Evolutionary conservation across 345 rosid species (phyloP), one percentile per base, ranked within the genome.

Genomic region (Hevea brasiliensis): DNA sequence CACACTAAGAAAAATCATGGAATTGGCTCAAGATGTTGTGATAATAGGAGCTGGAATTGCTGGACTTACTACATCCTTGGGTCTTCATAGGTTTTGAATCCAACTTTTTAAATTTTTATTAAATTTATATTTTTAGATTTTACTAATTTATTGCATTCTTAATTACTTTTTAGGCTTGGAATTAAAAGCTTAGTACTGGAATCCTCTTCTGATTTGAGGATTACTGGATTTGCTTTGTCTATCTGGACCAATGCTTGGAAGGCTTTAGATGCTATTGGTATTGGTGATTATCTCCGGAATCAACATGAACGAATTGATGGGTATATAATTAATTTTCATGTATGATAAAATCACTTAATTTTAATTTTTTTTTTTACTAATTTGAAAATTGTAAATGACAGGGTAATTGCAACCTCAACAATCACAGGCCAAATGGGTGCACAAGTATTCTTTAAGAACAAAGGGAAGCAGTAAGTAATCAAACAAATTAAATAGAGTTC

Each of bases 41-140:
- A 91, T 87, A 40, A 85, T 87, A 0, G 89, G 94, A 61, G 97
- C 90, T 29, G 92, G 91, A 72, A 79, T 89, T 59, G 84, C 91
- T 48, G 90, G 97, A 21, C 90, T 88, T 35, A 44, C 94, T 51
- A 80, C 90, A 13, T 81, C 94, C 29, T 73, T 91, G 35, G 94
- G 90, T 6, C 92, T 89, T 42, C 84, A 88, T 70, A 86, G 88
- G 91, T 87, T 32, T 32, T n/a, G 3, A 32, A 32, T 32, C 37
- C 37, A 32, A 32, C 37, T 32, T 32, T 32, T 1, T 21, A 32
- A 23, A 32, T 32, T 1, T 32, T 1, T 32, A 32, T 32, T 1
- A 2, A 2, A 1, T 32, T 32, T 32, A 32, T 32, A 32, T 32
- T 32, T 32, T 32, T 4, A 32, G 37, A 32, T 32, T 32, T 32